Percentiles rank a stretch among this genome's conserved stretches.
phyloP scores from a whole-genome alignment of 2,329 filamentous ascomycete genomes.

The Cytospora leucostoma region DNA sequence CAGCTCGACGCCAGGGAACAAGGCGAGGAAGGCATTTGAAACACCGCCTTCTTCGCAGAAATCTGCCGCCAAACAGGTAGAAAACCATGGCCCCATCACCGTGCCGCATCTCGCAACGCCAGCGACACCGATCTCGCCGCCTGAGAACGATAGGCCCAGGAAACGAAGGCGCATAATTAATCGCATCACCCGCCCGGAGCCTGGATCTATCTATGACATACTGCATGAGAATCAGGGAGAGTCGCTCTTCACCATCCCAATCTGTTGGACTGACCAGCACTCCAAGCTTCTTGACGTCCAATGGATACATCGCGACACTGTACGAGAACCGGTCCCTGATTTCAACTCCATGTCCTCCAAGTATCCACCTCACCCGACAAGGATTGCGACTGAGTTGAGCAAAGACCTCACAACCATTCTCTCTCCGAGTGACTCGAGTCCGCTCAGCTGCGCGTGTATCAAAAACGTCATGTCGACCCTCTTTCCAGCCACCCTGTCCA shows the following conservation, averaged over 20 bases:
- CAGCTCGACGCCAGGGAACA: slow-evolving; percentile 5
- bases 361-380: slow-evolving; percentile 38
- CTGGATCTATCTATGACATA: slow-evolving; percentile 54
- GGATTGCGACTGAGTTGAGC: slow-evolving; percentile 45
- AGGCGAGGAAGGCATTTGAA: neutral
- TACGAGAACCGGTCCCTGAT: slow-evolving; percentile 44
- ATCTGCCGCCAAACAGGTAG: neutral
- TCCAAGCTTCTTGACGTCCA: slow-evolving; percentile 47
- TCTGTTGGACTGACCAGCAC: slow-evolving; percentile 59
- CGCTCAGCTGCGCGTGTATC: slow-evolving; percentile 44
- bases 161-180: slow-evolving; percentile 32
- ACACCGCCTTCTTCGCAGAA: slow-evolving; percentile 18
- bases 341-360: slow-evolving; percentile 20
- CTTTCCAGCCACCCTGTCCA: slow-evolving; percentile 40
- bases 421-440: slow-evolving; percentile 34
- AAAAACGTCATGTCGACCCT: slow-evolving; percentile 48
- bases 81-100: neutral
- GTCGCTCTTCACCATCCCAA: slow-evolving; percentile 53
- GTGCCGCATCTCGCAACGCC: neutral
- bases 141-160: slow-evolving; percentile 11
- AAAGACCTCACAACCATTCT: slow-evolving; percentile 48
- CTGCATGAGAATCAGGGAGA: slow-evolving; percentile 50
- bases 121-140: slow-evolving; percentile 13
- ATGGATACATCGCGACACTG: slow-evolving; percentile 47
- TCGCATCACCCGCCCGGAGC: slow-evolving; percentile 45